Base-by-base conservation (phyloP, 2,329 filamentous ascomycete genomes). In the Chaetoscypha palmicola region DNA sequence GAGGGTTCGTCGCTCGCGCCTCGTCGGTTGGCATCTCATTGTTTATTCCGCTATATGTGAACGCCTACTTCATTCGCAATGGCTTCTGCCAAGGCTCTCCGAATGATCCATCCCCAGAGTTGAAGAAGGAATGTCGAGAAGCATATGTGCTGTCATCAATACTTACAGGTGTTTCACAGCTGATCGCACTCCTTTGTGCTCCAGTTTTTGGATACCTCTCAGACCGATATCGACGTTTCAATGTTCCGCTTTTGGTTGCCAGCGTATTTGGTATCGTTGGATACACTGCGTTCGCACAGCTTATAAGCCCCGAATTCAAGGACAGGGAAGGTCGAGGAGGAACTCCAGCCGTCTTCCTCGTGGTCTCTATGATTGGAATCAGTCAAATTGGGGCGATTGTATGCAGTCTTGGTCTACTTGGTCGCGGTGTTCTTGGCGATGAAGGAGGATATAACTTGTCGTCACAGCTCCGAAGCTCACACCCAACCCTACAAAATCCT, bases 371-470 rank as follows among this genome's bases (percentile, higher is more conserved):
- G 14, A 79, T 97, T 30, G 92, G 92, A 11, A 78, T 95, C 59
- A 94, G 87, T 58, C 92, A 98, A 65, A 97, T 98, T 49, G 92
- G 91, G 2, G 85, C 89, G 9, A 97, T 98, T 47, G 92, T 98
- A 1, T 96, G 90, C 67, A 94, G 87, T 52, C 74, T 98, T n/a
- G 89, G 86, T 1, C 79, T 92, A 1, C 74, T 98, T 2, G 88
- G 88, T 28, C 79, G 80, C 12, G 90, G 89, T 3, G 83, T 97
- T 17, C 70, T 94, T 38, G 64, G 64, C 54, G 67, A 67, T 45
- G 66, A 67, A 48, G 56, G 58, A 17, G 59, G 58, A 5, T 60
- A 59, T 31, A 61, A 55, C 26, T 46, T 60, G 5, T 61, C 59
- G 5, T 56, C 55, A 1, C 60, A 62, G 36, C 47, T 61, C 16